Percentiles rank a stretch among this genome's conserved stretches.
These are phyloP conservation scores for Byssoonygena ceratinophila DNA, from an alignment of 2,329 filamentous ascomycete genomes.

Conservation along the genomic window DNA sequence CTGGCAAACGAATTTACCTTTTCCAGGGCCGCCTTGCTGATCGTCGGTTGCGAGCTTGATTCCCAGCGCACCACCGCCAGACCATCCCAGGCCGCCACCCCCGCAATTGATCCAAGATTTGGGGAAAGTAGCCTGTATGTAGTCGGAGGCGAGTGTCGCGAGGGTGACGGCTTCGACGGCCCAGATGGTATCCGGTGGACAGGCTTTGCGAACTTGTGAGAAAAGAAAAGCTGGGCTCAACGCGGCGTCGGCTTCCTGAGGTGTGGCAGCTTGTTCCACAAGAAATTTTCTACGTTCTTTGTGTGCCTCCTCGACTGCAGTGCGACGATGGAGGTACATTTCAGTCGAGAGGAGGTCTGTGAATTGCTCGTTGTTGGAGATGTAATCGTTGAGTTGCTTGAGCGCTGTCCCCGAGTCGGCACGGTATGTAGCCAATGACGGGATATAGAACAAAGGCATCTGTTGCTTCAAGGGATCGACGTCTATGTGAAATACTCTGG, in stretches of 20 bases:
- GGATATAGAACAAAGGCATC: slow-evolving; percentile 64
- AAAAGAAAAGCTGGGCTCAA: slow-evolving; percentile 52
- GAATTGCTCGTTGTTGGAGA: slow-evolving; percentile 41
- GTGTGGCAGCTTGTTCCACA: slow-evolving; percentile 43
- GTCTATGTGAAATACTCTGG: slow-evolving; percentile 56
- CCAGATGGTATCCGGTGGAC: slow-evolving; percentile 59
- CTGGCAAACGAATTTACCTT: slow-evolving; percentile 52
- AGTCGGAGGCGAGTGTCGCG: slow-evolving; percentile 56
- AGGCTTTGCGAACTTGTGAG: slow-evolving; percentile 45
- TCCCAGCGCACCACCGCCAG: slow-evolving; percentile 62
- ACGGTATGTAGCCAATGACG: slow-evolving; percentile 53
- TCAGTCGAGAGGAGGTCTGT: slow-evolving; percentile 35
- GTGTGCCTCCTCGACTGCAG: slow-evolving; percentile 49
- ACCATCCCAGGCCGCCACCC: slow-evolving; percentile 71
- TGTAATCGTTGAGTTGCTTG: slow-evolving; percentile 56
- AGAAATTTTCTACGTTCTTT: slow-evolving; percentile 51
- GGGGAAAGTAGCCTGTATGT: slow-evolving; percentile 56
- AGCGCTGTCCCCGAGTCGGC: slow-evolving; percentile 56
- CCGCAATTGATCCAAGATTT: slow-evolving; percentile 74
- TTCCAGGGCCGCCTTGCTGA: slow-evolving; percentile 39
- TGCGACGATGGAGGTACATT: slow-evolving; percentile 40
- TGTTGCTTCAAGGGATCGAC: slow-evolving; percentile 59
- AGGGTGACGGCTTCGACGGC: slow-evolving; percentile 70
- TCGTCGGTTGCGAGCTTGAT: slow-evolving; percentile 60
- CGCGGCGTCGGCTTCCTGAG: slow-evolving; percentile 49